phyloP scores from a whole-genome alignment of 2,329 filamentous ascomycete genomes.

The Colletotrichum cordylinicola region DNA sequence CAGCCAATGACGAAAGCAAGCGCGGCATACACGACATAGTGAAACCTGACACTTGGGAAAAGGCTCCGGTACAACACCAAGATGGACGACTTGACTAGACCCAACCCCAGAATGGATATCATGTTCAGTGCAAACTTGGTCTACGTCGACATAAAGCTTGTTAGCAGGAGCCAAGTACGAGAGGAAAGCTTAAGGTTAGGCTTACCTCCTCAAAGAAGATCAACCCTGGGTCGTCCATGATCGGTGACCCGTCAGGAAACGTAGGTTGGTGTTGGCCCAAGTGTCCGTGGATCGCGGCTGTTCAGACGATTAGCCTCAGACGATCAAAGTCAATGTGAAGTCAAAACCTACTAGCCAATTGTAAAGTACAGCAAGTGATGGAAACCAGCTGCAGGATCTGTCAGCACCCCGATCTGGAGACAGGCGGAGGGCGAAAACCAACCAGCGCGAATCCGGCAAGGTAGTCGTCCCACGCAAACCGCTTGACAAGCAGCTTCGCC shows the following conservation, averaged over 20 bases:
- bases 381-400: not conserved
- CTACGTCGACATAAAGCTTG: not conserved
- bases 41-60: constrained; percentile 31
- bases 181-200: not conserved
- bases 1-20: constrained; percentile 27
- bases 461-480: constrained; percentile 20
- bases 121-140: constrained; percentile 19
- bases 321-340: no score
- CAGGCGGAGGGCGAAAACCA: not conserved
- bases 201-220: constrained; percentile 15
- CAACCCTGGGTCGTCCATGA: constrained; percentile 20
- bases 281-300: constrained; percentile 12
- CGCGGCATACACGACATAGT: constrained; percentile 29
- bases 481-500: constrained; percentile 20
- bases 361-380: constrained; percentile 10
- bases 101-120: constrained; percentile 36
- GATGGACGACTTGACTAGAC: constrained; percentile 37
- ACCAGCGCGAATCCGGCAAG: constrained; percentile 14
- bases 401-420: not conserved
- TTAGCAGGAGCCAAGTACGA: not conserved
- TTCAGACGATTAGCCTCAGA: not conserved
- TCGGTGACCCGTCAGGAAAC: constrained; percentile 10
- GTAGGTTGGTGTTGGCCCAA: constrained; percentile 18
- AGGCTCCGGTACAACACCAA: constrained; percentile 38
- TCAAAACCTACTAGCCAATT: constrained; percentile 1